Conservation (phyloP, 306 rosid species). For the Citrullus colocynthis region DNA sequence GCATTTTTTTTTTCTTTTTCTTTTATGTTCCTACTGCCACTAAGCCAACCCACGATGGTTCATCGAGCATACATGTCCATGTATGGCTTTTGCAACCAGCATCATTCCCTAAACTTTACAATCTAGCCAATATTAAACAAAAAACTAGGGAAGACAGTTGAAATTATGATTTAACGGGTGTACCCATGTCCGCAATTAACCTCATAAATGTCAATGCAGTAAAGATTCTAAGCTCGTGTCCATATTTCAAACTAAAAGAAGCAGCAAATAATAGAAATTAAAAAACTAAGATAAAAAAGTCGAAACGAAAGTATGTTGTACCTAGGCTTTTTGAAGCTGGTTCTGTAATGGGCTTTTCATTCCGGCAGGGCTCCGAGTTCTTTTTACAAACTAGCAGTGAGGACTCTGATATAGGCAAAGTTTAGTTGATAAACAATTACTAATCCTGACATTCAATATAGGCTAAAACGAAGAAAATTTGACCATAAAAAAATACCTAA, state of each 20-base stretch:
- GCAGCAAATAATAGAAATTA: not conserved
- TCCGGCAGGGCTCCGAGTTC: slow-evolving; percentile 14
- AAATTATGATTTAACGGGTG: not conserved
- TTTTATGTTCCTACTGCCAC: too few relatives aligned
- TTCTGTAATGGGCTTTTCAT: slow-evolving; percentile 26
- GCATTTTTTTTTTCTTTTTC: too few relatives aligned
- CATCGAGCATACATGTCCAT: not conserved
- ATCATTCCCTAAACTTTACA: not conserved
- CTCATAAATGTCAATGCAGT: not conserved
- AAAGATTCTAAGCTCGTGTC: not conserved
- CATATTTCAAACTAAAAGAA: not conserved
- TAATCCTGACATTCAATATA: not conserved
- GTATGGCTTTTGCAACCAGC: not conserved
- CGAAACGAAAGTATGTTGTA: slow-evolving; percentile 8
- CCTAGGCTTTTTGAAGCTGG: slow-evolving; percentile 44
- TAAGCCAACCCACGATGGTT: too few relatives aligned
- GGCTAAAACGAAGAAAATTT: not conserved
- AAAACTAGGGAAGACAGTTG: not conserved
- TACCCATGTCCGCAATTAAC: not conserved
- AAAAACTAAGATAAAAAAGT: too few relatives aligned
- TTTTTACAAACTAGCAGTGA: slow-evolving; percentile 33
- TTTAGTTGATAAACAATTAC: not conserved
- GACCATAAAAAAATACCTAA: slow-evolving; percentile 19
- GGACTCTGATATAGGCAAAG: slow-evolving; percentile 28
- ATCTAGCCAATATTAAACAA: not conserved